Conservation (phyloP, 805 yeast species). For the Saccharomycopsis sp. region DNA sequence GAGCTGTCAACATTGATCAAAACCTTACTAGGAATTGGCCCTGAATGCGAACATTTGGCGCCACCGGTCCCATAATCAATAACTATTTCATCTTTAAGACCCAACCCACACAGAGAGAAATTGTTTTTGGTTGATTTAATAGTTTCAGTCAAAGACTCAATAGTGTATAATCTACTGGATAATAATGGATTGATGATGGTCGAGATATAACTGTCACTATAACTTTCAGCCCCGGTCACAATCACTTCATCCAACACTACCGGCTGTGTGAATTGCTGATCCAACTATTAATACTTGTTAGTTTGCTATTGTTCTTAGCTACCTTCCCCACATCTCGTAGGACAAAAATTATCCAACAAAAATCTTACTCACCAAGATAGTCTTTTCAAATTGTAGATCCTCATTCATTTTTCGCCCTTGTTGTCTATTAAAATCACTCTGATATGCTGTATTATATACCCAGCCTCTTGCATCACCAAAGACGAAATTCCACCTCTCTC, state of each 20-base stretch:
- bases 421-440: neutral
- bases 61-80: neutral
- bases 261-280: constrained; percentile 3
- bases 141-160: constrained; percentile 5
- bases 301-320: too few relatives aligned
- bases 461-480: too few relatives aligned
- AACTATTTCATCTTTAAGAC: neutral
- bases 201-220: neutral
- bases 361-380: neutral
- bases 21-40: neutral
- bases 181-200: constrained; percentile 10
- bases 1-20: neutral
- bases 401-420: neutral
- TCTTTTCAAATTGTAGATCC: neutral
- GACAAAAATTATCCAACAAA: too few relatives aligned
- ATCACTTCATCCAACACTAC: constrained; percentile 5
- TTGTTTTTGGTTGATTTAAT: constrained; percentile 4
- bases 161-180: neutral
- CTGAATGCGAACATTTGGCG: neutral
- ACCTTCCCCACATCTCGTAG: too few relatives aligned
- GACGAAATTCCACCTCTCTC: too few relatives aligned
- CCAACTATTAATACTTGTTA: neutral
- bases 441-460: too few relatives aligned
- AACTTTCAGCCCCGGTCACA: constrained; percentile 3
- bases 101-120: neutral